These are phyloP conservation scores for Guadua angustifolia DNA, from an alignment of 176 grass and related monocot genomes.

Conservation along the genomic window DNA sequence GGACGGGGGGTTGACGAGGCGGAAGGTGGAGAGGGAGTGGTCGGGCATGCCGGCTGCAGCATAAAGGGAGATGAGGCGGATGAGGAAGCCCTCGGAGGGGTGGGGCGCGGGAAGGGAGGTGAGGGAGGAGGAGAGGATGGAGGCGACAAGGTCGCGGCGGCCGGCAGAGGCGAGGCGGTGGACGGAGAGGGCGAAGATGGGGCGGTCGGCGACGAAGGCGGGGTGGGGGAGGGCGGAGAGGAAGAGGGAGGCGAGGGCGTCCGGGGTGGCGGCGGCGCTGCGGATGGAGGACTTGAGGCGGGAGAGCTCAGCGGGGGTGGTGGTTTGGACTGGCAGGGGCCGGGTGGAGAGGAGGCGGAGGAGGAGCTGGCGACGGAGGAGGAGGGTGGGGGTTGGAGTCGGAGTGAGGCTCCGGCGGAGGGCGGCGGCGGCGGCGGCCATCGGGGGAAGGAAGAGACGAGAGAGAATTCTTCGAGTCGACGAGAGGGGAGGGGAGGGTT, in stretches of 20 bases:
- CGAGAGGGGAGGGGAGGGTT: not conserved
- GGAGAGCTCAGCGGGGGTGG: conserved; percentile 44
- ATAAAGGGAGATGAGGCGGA: conserved; percentile 75
- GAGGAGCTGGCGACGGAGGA: conserved; percentile 47
- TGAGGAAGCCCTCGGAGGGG: conserved; percentile 70
- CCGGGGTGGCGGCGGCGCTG: conserved; percentile 51
- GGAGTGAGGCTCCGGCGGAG: conserved; percentile 42
- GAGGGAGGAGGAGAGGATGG: conserved; percentile 65
- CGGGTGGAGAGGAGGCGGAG: conserved; percentile 49
- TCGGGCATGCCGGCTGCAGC: conserved; percentile 55
- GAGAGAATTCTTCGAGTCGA: not conserved
- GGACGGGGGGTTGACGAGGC: conserved; percentile 51
- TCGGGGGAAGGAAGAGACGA: not conserved
- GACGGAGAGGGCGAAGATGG: conserved; percentile 55
- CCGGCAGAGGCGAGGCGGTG: conserved; percentile 50
- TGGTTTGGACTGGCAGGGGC: not conserved
- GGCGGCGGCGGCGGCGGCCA: conserved; percentile 52
- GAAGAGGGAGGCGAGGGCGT: conserved; percentile 60
- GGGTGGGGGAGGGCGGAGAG: conserved; percentile 39
- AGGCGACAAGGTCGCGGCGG: conserved; percentile 66
- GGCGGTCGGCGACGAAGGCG: conserved; percentile 57
- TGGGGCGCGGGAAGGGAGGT: conserved; percentile 48
- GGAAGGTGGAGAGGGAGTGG: conserved; percentile 65
- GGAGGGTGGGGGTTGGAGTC: conserved; percentile 33
- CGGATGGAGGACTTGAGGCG: conserved; percentile 67